Evolutionary conservation across 495 filamentous ascomycete genomes (phyloP).

Genomic region (Hapsidospora chrysogenum): DNA sequence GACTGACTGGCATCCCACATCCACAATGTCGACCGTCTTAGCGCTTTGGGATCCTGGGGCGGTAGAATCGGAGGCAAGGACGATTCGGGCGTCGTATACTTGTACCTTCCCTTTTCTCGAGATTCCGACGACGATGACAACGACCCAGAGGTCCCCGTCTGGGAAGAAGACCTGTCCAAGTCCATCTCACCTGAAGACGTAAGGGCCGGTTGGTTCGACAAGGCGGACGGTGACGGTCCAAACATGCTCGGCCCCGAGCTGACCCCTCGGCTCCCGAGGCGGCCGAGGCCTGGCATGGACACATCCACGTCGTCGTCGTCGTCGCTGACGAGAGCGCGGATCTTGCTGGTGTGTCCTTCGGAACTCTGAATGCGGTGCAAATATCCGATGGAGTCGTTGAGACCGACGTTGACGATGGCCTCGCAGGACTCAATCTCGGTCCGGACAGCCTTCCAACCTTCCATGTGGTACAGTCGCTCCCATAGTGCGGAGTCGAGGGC

Average conservation of each 20-base stretch:
- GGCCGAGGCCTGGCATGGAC: constrained; percentile 23
- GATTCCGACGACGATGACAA: not conserved
- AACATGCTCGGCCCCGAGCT: constrained; percentile 12
- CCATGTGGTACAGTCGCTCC: constrained; percentile 59
- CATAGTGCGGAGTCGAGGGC: constrained; percentile 77
- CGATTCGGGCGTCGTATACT: constrained; percentile 5
- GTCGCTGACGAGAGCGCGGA: constrained; percentile 23
- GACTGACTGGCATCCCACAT: constrained; percentile 20
- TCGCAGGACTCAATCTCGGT: constrained; percentile 54
- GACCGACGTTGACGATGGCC: constrained; percentile 25
- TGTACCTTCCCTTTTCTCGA: constrained; percentile 2
- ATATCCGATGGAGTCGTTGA: constrained; percentile 8
- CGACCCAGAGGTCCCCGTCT: not conserved
- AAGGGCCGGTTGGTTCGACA: constrained; percentile 1
- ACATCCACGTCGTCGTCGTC: constrained; percentile 28
- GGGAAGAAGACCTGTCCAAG: constrained; percentile 4
- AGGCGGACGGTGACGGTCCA: constrained; percentile 9
- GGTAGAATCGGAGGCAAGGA: constrained; percentile 11
- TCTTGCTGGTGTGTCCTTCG: constrained; percentile 26
- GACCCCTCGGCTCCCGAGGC: constrained; percentile 2
- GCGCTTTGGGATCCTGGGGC: constrained; percentile 2
- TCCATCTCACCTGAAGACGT: constrained; percentile 8
- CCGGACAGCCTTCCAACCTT: constrained; percentile 68
- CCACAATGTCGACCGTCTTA: constrained; percentile 23
- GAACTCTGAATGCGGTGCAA: constrained; percentile 14